Percentiles rank a stretch among this genome's conserved stretches.
Conservation (phyloP, 2,329 filamentous ascomycete genomes). For the Ceratocystis papillata region DNA sequence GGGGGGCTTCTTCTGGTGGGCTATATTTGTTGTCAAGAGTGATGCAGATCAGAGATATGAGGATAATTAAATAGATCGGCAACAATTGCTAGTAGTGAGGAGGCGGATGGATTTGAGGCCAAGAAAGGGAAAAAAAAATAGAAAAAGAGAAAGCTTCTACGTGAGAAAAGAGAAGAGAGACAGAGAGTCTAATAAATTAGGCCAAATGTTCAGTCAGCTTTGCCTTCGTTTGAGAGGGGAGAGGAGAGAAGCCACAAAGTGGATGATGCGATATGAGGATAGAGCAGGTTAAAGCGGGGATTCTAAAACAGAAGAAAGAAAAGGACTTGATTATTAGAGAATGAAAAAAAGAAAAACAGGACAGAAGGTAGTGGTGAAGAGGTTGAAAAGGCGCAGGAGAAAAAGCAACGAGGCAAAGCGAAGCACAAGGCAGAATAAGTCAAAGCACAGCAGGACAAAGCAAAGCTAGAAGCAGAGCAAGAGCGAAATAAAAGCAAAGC, state of each 20-base stretch:
- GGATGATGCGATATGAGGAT: not conserved
- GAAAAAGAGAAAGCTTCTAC: not conserved
- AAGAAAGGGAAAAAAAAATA: not conserved
- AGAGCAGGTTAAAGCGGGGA: not conserved
- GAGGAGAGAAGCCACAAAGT: not conserved
- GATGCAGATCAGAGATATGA: not conserved
- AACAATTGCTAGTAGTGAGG: not conserved
- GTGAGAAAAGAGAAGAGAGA: not conserved
- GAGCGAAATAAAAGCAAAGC: not conserved
- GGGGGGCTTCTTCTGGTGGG: too few relatives aligned
- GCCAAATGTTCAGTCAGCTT: constrained; percentile 5
- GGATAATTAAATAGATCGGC: not conserved
- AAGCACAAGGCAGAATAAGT: not conserved
- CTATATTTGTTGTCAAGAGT: too few relatives aligned
- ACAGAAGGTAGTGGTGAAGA: too few relatives aligned
- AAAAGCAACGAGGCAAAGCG: too few relatives aligned
- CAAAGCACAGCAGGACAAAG: not conserved
- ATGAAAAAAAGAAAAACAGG: too few relatives aligned
- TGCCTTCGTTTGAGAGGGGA: not conserved
- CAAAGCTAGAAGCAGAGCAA: not conserved
- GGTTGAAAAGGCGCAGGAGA: too few relatives aligned
- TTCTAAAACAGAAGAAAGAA: too few relatives aligned
- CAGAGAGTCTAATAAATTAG: not conserved
- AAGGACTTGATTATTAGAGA: too few relatives aligned
- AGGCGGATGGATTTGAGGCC: not conserved